Percentiles rank a stretch among this genome's conserved stretches.
Conservation (phyloP, 148 eudicot genomes). For the Heliamphora exappendiculata region DNA sequence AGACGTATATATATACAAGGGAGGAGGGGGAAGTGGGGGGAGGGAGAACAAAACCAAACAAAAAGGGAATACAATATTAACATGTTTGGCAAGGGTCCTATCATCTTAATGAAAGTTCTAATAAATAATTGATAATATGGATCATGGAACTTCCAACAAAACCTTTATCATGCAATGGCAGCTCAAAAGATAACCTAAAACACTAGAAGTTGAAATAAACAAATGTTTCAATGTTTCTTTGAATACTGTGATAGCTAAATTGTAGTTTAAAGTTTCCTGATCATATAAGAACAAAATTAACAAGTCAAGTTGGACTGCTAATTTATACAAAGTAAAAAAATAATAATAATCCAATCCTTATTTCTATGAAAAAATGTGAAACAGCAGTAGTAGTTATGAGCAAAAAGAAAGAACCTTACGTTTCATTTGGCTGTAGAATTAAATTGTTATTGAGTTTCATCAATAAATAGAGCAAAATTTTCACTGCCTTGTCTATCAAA, state of each 20-base stretch:
- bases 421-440: neutral
- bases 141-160: neutral
- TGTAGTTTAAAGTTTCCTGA: neutral
- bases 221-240: neutral
- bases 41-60: too few species aligned
- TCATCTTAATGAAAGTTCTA: neutral
- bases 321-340: neutral
- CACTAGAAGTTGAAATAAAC: neutral
- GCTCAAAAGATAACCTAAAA: neutral
- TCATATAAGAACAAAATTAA: neutral
- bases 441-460: neutral
- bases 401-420: neutral
- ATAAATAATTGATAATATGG: neutral
- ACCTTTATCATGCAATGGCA: neutral
- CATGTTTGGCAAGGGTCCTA: neutral
- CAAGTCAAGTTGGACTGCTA: neutral
- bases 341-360: too few species aligned
- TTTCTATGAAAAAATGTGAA: neutral
- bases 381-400: neutral
- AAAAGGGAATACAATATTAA: too few species aligned
- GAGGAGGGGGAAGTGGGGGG: too few species aligned
- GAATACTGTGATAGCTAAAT: neutral
- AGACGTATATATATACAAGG: too few species aligned
- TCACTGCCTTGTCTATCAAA: neutral
- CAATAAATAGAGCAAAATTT: neutral